phyloP scores from a whole-genome alignment of 164 flowering plant genomes.

The Annona cherimola region DNA sequence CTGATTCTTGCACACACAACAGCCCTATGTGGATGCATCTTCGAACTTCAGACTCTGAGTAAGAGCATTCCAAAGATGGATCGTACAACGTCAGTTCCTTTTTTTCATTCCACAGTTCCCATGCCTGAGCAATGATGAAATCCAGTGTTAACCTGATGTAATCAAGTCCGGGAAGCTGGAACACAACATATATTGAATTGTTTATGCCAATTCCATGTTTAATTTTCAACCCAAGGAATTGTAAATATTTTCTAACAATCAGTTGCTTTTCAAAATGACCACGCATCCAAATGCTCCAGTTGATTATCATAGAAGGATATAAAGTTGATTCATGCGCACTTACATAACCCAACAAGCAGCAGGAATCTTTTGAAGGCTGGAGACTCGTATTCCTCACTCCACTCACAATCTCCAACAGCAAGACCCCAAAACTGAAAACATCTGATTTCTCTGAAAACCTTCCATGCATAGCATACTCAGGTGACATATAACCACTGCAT shows the following conservation, averaged over 20 bases:
- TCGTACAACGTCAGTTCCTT: not conserved
- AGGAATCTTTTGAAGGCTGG: not conserved
- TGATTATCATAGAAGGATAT: not conserved
- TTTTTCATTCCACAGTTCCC: slow-evolving; percentile 12
- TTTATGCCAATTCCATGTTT: too few relatives aligned
- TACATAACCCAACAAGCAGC: not conserved
- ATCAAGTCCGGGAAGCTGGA: not conserved
- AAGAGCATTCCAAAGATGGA: not conserved
- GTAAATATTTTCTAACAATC: not conserved
- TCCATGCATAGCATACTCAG: slow-evolving; percentile 13
- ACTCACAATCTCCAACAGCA: slow-evolving; percentile 13
- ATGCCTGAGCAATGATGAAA: slow-evolving; percentile 5
- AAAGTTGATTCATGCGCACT: not conserved
- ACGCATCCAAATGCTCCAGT: not conserved
- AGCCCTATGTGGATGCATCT: slow-evolving; percentile 13
- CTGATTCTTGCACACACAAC: slow-evolving; percentile 13
- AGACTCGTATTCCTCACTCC: slow-evolving; percentile 28
- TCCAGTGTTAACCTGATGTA: too few relatives aligned
- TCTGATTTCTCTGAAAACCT: slow-evolving; percentile 9
- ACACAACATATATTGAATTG: too few relatives aligned
- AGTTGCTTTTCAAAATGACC: not conserved
- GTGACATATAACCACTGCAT: slow-evolving; percentile 15
- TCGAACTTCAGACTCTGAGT: not conserved
- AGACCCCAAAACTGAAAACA: slow-evolving; percentile 12
- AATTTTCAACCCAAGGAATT: too few relatives aligned